Conservation (phyloP, 2,329 filamentous ascomycete species). For the Sporothrix variecibatus region DNA sequence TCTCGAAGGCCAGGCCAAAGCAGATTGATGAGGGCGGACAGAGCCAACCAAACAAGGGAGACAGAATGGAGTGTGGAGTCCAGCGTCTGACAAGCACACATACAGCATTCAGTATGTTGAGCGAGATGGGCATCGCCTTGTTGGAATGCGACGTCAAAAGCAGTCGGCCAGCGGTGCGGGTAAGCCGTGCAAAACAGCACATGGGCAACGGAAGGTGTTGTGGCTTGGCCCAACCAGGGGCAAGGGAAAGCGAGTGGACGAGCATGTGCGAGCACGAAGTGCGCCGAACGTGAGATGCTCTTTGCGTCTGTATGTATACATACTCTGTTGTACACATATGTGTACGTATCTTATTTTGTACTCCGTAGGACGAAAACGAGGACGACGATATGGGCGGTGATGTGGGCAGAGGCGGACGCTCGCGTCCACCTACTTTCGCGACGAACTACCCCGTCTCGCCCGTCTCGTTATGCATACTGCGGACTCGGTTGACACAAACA, state of each 20-base stretch:
- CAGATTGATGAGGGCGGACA: neutral
- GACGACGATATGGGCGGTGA: too few species aligned
- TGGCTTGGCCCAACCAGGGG: neutral
- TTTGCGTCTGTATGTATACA: neutral
- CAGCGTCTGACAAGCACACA: neutral
- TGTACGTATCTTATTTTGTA: neutral
- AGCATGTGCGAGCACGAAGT: neutral
- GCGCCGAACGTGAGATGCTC: neutral
- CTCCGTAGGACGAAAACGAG: too few species aligned
- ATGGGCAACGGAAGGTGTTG: neutral
- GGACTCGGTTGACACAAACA: too few species aligned
- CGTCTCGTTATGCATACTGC: too few species aligned
- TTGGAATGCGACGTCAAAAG: neutral
- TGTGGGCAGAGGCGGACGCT: too few species aligned
- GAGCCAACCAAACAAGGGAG: neutral
- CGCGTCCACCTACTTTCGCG: neutral
- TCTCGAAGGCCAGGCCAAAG: neutral
- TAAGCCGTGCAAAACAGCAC: neutral
- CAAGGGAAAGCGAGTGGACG: neutral
- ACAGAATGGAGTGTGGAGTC: neutral
- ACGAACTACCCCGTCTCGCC: neutral
- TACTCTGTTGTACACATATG: too few species aligned
- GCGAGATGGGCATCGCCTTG: neutral
- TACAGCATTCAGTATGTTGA: neutral
- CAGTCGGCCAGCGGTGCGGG: neutral